Evolutionary conservation across 345 rosid genomes (phyloP).

Genomic region (Cochlearia excelsa): DNA sequence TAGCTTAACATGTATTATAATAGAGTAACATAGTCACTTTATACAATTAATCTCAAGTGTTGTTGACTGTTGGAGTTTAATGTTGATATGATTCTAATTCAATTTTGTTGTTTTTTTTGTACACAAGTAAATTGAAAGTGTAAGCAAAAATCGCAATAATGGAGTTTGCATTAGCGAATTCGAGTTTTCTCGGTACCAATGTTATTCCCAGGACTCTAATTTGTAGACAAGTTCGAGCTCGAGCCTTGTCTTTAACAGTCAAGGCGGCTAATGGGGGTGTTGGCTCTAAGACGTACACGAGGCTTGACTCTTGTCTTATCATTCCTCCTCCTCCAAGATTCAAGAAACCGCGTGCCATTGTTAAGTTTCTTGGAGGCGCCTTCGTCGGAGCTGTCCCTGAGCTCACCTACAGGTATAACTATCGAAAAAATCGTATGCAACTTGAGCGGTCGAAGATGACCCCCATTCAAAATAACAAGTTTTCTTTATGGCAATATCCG

Average conservation of each 20-base stretch:
- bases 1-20: too few species aligned
- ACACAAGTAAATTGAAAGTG: too few species aligned
- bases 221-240: constrained; percentile 15
- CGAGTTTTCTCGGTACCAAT: constrained; percentile 26
- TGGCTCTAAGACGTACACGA: constrained; percentile 35
- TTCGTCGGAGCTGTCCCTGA: constrained; percentile 92
- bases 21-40: too few species aligned
- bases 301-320: constrained; percentile 61
- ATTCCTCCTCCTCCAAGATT: constrained; percentile 61
- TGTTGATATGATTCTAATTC: too few species aligned
- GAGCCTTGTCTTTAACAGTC: constrained; percentile 21
- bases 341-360: constrained; percentile 60
- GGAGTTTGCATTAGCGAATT: constrained; percentile 26
- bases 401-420: constrained; percentile 66
- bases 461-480: too few species aligned
- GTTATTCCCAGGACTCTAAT: constrained; percentile 21
- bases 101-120: too few species aligned
- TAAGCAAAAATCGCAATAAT: background rate
- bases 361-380: constrained; percentile 87
- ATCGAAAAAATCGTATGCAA: too few species aligned
- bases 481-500: too few species aligned
- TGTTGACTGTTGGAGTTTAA: too few species aligned
- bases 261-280: constrained; percentile 2
- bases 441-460: too few species aligned
- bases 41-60: too few species aligned